A percentile compares a stretch with the other conserved stretches of the same genome.
phyloP scores from a whole-genome alignment of 176 grass and related monocot genomes.

The Cenchrus fungigraminus region DNA sequence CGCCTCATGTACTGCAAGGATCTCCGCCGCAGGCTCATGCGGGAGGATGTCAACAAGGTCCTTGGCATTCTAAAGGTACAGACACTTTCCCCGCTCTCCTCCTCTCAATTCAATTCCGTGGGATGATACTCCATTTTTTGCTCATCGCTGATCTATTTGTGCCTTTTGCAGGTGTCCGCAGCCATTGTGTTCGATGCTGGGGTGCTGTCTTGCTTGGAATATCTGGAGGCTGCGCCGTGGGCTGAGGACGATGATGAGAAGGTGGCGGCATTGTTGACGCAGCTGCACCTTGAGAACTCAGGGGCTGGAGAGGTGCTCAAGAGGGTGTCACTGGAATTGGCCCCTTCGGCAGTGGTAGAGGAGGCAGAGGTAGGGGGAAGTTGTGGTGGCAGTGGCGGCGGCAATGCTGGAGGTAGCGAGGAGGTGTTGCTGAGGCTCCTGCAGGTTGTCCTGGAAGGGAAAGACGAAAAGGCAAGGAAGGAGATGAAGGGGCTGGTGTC shows the following conservation, averaged over 20 bases:
- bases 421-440: slow-evolving; percentile 86
- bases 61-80: slow-evolving; percentile 91
- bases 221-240: slow-evolving; percentile 80
- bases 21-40: slow-evolving; percentile 89
- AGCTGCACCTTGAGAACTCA: slow-evolving; percentile 86
- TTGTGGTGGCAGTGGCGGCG: slow-evolving; percentile 33
- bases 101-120: background rate
- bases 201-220: slow-evolving; percentile 81
- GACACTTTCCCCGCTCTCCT: background rate
- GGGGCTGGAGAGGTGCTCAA: slow-evolving; percentile 89
- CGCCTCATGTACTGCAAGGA: slow-evolving; percentile 98
- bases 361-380: slow-evolving; percentile 49
- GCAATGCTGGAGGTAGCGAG: slow-evolving; percentile 56
- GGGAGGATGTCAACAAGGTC: slow-evolving; percentile 89
- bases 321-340: slow-evolving; percentile 79
- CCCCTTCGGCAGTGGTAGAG: slow-evolving; percentile 49
- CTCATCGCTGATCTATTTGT: slow-evolving; percentile 8
- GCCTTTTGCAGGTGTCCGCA: slow-evolving; percentile 62
- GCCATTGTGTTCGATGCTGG: slow-evolving; percentile 93
- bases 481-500: slow-evolving; percentile 98
- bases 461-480: slow-evolving; percentile 94
- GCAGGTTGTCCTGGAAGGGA: slow-evolving; percentile 94
- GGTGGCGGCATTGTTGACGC: slow-evolving; percentile 75
- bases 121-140: background rate
- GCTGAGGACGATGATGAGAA: slow-evolving; percentile 96